Percentiles rank a stretch among this genome's conserved stretches.
These are phyloP conservation scores for Leccinum obscurum DNA, from an alignment of 768 basidiomycete genomes.

Conservation along the genomic window DNA sequence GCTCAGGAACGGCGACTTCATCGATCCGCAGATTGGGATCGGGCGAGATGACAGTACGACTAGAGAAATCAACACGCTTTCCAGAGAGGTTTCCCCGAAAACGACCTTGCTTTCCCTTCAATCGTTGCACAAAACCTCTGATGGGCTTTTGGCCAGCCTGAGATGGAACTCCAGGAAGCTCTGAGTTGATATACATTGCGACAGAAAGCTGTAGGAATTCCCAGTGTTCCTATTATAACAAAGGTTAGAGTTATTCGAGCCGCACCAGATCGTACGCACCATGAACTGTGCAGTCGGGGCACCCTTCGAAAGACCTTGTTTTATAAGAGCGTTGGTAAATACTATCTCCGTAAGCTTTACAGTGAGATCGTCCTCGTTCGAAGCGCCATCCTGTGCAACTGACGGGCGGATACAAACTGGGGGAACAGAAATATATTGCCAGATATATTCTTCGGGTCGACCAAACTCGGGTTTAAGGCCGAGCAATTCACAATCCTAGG, in stretches of 20 bases:
- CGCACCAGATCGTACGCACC: conserved; percentile 41
- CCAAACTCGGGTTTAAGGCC: conserved; percentile 88
- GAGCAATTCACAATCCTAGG: conserved; percentile 90
- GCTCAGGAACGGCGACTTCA: conserved; percentile 96
- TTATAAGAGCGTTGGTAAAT: conserved; percentile 90
- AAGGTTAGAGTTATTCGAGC: conserved; percentile 2
- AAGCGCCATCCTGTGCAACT: conserved; percentile 96
- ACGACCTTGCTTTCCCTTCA: conserved; percentile 99
- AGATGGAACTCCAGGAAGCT: conserved; percentile 88
- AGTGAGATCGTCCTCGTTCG: conserved; percentile 97
- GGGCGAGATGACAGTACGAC: conserved; percentile 96
- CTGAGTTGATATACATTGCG: conserved; percentile 98
- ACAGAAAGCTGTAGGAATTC: conserved; percentile 93
- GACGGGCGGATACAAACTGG: conserved; percentile 97
- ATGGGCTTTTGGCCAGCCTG: conserved; percentile 91
- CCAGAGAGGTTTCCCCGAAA: conserved; percentile 98
- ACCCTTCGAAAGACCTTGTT: conserved; percentile 85
- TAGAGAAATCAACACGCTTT: conserved; percentile 98
- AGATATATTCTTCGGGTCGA: conserved; percentile 94
- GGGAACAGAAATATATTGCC: conserved; percentile 98
- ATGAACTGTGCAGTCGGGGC: conserved; percentile 87
- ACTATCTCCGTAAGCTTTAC: conserved; percentile 98
- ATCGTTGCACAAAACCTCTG: conserved; percentile 94
- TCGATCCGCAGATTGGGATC: conserved; percentile 99
- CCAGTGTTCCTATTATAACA: conserved; percentile 82